phyloP scores from a whole-genome alignment of 2,329 filamentous ascomycete genomes.

The Diplodia sapinea region DNA sequence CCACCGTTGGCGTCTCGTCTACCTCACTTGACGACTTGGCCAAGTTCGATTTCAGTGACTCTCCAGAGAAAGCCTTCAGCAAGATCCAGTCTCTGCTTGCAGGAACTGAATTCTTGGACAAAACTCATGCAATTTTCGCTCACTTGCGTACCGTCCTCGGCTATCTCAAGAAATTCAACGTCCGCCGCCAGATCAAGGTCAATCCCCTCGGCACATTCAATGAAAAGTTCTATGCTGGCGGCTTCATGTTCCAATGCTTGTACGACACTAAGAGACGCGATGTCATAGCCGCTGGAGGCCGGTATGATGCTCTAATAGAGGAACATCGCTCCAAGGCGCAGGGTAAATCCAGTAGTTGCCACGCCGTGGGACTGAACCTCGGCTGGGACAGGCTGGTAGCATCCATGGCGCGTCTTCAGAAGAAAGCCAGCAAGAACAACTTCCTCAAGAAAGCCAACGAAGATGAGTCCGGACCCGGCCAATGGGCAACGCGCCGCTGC shows the following conservation, averaged over 20 bases:
- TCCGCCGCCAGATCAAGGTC: constrained; percentile 80
- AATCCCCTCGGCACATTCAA: constrained; percentile 87
- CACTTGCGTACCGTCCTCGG: constrained; percentile 80
- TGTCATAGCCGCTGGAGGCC: constrained; percentile 89
- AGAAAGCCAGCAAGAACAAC: constrained; percentile 50
- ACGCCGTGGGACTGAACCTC: constrained; percentile 91
- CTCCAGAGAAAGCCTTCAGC: constrained; percentile 74
- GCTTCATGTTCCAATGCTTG: constrained; percentile 87
- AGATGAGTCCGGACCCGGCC: constrained; percentile 53
- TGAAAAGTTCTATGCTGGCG: constrained; percentile 81
- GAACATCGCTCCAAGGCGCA: constrained; percentile 77
- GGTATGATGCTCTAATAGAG: constrained; percentile 88
- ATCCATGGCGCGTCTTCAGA: constrained; percentile 61
- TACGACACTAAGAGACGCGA: constrained; percentile 81
- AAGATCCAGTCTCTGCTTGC: constrained; percentile 63
- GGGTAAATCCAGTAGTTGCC: constrained; percentile 58
- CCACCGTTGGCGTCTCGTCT: constrained; percentile 79
- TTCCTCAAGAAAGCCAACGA: constrained; percentile 75
- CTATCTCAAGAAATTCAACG: constrained; percentile 75
- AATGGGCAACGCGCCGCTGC: constrained; percentile 62
- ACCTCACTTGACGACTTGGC: constrained; percentile 90
- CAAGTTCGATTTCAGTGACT: constrained; percentile 85
- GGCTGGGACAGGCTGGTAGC: constrained; percentile 83
- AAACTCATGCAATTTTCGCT: constrained; percentile 65
- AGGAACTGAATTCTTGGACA: constrained; percentile 59